Conservation (phyloP, 2,329 filamentous ascomycete species). For the Truncatella angustata region DNA sequence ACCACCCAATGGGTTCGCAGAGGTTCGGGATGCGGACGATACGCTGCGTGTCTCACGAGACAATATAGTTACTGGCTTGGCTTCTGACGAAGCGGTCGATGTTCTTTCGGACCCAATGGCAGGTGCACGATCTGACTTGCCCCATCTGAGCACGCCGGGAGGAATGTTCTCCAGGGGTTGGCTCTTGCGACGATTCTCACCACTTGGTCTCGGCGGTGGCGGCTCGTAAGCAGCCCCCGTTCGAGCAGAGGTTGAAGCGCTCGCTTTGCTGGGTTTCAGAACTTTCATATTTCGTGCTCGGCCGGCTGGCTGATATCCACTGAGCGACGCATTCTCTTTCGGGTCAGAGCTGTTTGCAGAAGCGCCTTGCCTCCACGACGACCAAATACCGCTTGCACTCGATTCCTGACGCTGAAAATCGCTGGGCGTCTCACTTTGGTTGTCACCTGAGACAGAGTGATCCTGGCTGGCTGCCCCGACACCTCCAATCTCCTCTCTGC, state of each 20-base stretch:
- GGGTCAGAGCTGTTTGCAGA: constrained; percentile 48
- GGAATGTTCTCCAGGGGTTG: constrained; percentile 33
- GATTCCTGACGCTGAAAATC: constrained; percentile 24
- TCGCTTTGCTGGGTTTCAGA: constrained; percentile 72
- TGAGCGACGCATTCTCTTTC: constrained; percentile 54
- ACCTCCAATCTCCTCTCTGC: constrained; percentile 17
- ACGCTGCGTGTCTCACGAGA: constrained; percentile 36
- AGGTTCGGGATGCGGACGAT: constrained; percentile 46
- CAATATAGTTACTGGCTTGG: constrained; percentile 23
- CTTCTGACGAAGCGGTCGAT: constrained; percentile 33
- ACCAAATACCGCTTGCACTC: constrained; percentile 61
- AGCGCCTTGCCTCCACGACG: constrained; percentile 65
- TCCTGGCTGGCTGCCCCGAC: constrained; percentile 28
- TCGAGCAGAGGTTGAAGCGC: constrained; percentile 48
- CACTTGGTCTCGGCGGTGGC: constrained; percentile 40
- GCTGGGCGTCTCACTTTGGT: constrained; percentile 12
- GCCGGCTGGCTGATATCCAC: constrained; percentile 68
- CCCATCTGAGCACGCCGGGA: constrained; percentile 40
- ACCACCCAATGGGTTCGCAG: constrained; percentile 83
- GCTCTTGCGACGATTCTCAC: constrained; percentile 55
- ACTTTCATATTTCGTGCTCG: constrained; percentile 82
- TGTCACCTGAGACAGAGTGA: constrained; percentile 21
- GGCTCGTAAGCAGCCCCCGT: constrained; percentile 54
- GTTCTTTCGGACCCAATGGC: constrained; percentile 40
- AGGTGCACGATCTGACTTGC: constrained; percentile 47